Percentiles rank a stretch among this genome's conserved stretches.
These are phyloP conservation scores for Alternaria burnsii DNA, from an alignment of 2,329 filamentous ascomycete species.

Conservation along the genomic window DNA sequence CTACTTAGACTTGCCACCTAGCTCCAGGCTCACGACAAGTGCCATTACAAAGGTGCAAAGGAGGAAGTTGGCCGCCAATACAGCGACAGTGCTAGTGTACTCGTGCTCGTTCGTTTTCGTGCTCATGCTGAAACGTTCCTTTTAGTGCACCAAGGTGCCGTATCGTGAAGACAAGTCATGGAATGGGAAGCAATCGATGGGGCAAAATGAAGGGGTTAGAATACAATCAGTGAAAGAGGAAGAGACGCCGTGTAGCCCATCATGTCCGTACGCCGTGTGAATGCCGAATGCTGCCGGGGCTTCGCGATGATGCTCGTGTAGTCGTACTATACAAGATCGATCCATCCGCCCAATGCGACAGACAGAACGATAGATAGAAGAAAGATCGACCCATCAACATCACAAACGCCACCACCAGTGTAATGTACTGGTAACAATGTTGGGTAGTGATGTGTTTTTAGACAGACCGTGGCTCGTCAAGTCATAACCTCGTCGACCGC, in stretches of 20 bases:
- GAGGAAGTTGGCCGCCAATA: constrained; percentile 5
- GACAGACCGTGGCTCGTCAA: constrained; percentile 58
- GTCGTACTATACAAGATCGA: constrained; percentile 49
- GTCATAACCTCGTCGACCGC: constrained; percentile 57
- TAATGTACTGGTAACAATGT: constrained; percentile 32
- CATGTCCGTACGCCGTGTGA: constrained; percentile 39
- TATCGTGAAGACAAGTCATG: constrained; percentile 26
- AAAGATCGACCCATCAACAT: constrained; percentile 32
- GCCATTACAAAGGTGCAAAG: constrained; percentile 7
- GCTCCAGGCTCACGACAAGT: constrained; percentile 24
- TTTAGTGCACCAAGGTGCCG: constrained; percentile 26
- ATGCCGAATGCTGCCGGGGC: constrained; percentile 44
- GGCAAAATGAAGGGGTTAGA: constrained; percentile 19
- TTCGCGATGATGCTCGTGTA: constrained; percentile 44
- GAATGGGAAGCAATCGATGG: constrained; percentile 20
- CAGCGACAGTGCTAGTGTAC: constrained; percentile 15
- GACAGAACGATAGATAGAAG: constrained; percentile 37
- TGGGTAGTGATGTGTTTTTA: constrained; percentile 30
- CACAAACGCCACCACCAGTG: constrained; percentile 29
- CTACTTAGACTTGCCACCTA: constrained; percentile 16
- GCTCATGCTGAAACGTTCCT: constrained; percentile 26
- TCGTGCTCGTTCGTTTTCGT: constrained; percentile 6
- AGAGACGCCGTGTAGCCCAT: constrained; percentile 20
- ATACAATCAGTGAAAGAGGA: constrained; percentile 18
- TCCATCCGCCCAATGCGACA: constrained; percentile 32